Base-by-base conservation (phyloP, 805 yeast genomes). In the Teunomyces gatunensis region DNA sequence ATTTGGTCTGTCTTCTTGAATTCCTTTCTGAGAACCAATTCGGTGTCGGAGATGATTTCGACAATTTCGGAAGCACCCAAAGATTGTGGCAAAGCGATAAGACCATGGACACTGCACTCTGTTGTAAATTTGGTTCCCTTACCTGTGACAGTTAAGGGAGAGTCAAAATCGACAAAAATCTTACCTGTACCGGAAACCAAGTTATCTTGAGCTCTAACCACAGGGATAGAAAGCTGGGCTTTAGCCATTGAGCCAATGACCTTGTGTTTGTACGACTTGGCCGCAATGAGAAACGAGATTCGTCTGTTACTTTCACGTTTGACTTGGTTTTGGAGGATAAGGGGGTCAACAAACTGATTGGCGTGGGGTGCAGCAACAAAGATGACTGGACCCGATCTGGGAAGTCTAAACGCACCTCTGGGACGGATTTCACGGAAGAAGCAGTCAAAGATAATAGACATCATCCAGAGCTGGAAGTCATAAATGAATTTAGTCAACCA, bases 351-450 rank as follows among this genome's bases (percentile, higher is more conserved):
- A 61, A 91, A 91, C 68, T 89, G 96, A 61, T 89, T 89, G n/a
- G 96, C 96, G 70, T 92, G 99, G 1, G 98, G 98, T 2, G 97
- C 99, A 9, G 94, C 95, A 30, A 94, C 98, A 52, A 94, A 85
- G 46, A 92, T 85, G 6, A 90, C 84, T 0, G 98, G 92, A 0
- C 97, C 97, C 7, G 77, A 65, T 27, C 77, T 73, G 0, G 86
- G 85, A 29, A 83, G 60, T 42, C 83, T 78, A 68, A 81, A 89
- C 1, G 96, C 89, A 1, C 97, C 97, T 50, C 98, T 77, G 3
- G 94, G 83, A 45, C 89, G 77, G 52, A 92, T 89, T 61, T 91
- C 97, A 49, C 98, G 71, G 69, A 92, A 92, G 71, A 92, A 92
- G 43, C 79, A 77, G 53, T 79, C 83, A 55, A 79, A 70, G 10